Base-by-base conservation (phyloP, 441 rosid genomes). In the Rhodomyrtus psidioides region DNA sequence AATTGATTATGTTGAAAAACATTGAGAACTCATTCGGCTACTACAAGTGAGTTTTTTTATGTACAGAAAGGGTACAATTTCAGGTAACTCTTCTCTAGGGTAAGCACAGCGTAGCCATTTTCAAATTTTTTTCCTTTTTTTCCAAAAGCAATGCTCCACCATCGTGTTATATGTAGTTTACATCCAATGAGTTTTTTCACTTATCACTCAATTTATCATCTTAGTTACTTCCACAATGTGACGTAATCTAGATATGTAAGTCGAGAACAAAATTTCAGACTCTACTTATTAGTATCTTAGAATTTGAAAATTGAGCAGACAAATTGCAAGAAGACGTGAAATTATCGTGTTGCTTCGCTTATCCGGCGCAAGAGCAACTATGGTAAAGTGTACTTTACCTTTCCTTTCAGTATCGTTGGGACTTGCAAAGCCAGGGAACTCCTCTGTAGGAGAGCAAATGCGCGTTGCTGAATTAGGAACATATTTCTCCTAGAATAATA, bases 361-460 rank as follows among this genome's bases (percentile, higher is more conserved):
- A 28, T 24, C 44, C 8, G 9, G 57, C 23, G 7, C 42, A 82
- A 82, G n/a, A n/a, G 56, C 57, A 82, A 58, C 62, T 42, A 55
- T 30, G 19, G 19, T 60, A 15, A 54, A 82, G n/a, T 60, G 54
- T 27, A 10, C n/a, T 42, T 15, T 90, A 96, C 99, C 98, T 88
- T 97, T 91, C 55, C 89, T 93, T 87, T 91, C 93, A 87, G 91
- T 85, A 82, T 91, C 93, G 85, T 88, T 92, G 81, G 94, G 92
- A 89, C 93, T 94, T 89, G 93, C 90, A 92, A 95, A 94, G 90
- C 97, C 98, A 12, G 93, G 93, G 87, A 95, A 94, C 86, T 90
- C 99, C 89, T 95, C 96, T 53, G 89, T 86, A 42, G 92, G 91
- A 49, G 92, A 88, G 87, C 94, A 88, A 87, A 87, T 92, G 84